Conservation (phyloP, 106 monocot species). For the Apostasia ramifera region DNA sequence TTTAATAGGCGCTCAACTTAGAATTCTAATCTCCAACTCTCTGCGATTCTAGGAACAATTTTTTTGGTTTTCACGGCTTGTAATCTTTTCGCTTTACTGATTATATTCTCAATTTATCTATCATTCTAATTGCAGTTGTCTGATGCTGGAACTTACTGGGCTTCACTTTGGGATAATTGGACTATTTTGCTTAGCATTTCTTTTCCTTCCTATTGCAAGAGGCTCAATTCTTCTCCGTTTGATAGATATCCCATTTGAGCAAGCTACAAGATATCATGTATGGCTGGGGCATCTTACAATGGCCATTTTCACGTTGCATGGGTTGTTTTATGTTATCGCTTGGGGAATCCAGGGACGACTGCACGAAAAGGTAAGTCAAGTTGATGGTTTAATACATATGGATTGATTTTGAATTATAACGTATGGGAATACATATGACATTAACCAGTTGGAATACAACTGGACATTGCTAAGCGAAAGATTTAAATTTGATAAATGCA, state of each 20-base stretch:
- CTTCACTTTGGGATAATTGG: slow-evolving; percentile 60
- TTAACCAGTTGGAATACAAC: too few relatives aligned
- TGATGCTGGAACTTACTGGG: slow-evolving; percentile 41
- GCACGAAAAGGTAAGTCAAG: slow-evolving; percentile 32
- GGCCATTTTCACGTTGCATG: slow-evolving; percentile 77
- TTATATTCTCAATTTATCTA: too few relatives aligned
- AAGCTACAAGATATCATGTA: slow-evolving; percentile 94
- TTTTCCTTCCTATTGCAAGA: slow-evolving; percentile 79
- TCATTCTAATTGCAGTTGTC: slow-evolving; percentile 29
- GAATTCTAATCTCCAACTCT: too few relatives aligned
- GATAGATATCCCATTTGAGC: slow-evolving; percentile 94
- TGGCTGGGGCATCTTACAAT: slow-evolving; percentile 98
- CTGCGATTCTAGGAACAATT: too few relatives aligned
- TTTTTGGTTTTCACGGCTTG: too few relatives aligned
- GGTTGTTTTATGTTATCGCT: slow-evolving; percentile 36
- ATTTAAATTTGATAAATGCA: too few relatives aligned
- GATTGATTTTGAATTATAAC: background rate
- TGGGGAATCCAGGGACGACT: slow-evolving; percentile 55
- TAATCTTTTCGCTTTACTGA: too few relatives aligned
- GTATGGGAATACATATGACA: background rate
- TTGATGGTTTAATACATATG: too few relatives aligned
- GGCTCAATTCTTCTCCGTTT: slow-evolving; percentile 89
- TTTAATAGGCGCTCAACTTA: too few relatives aligned
- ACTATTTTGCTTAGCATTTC: slow-evolving; percentile 57
- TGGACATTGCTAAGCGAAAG: too few relatives aligned